Evolutionary conservation across 1,284 basidiomycete genomes (phyloP), one percentile per base, ranked within the genome.

Genomic region (Fistulinella cinereoalba): DNA sequence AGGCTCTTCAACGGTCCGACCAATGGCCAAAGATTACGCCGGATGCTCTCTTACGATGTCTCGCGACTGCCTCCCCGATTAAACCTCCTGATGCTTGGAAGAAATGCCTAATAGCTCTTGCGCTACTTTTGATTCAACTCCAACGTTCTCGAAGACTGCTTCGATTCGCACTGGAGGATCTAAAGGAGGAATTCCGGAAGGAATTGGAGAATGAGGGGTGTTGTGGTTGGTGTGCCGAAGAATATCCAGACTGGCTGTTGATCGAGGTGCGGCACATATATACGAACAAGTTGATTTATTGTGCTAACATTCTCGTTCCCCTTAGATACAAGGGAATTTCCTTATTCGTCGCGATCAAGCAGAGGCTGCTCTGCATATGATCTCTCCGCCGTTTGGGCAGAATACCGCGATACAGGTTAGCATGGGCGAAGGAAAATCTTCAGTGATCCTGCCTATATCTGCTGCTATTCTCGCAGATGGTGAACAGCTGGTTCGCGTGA

Each of bases 391-490:
- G 3, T 64, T 46, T 1, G 18, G 41, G 6, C n/a, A n/a, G n/a
- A 80, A 71, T 40, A 69, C 69, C 1, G 56, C 67, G 8, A 59
- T 75, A 16, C 61, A 79, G 80, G 47, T 80, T 11, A 77, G 78
- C 38, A 80, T 80, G 78, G 79, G 77, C 2, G 77, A 80, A 53
- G 77, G 79, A 1, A 80, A 80, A 51, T 75, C 77, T 0, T 74
- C 75, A 0, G 77, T 79, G 2, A 79, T 80, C 18, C 67, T 75
- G 0, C 77, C 79, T 1, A 60, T 80, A 23, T 62, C 69, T 19
- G 61, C 71, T 0, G 57, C 68, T 0, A 48, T 62, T 7, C 57
- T 79, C 6, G 72, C 77, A 0, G 62, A 78, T 50, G 68, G 72
- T 1, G 36, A 61, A 9, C 70, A 61, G 18, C 55, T 80, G 3